Base-by-base conservation (phyloP, 1,284 basidiomycete genomes). In the Exobasidium cylindrosporum region DNA sequence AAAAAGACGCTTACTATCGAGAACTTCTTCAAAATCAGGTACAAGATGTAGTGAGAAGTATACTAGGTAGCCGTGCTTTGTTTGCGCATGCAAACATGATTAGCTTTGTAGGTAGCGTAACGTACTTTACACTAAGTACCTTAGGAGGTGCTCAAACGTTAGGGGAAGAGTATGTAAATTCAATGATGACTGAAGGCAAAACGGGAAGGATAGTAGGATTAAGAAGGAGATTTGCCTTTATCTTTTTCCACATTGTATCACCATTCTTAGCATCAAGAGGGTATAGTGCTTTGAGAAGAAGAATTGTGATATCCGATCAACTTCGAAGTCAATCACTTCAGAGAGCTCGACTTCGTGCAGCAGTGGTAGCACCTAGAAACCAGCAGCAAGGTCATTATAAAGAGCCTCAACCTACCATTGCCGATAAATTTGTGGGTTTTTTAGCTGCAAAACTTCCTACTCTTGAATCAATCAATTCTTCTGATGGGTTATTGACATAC, bases 101-200 rank as follows among this genome's bases (percentile, higher is more conserved):
- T 55, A 66, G 70, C 2, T 69, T 78, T 2, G 68, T 74, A 1
- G 78, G 73, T n/a, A 64, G 67, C 17, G 55, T 81, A 1, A 73
- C 74, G 0, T 81, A 81, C 70, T 79, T 80, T 64, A 69, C 69
- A 4, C 58, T 81, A 21, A 80, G 78, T 0, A 81, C 80, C 0
- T 61, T 28, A 1, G 47, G 67, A 66, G 81, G 81, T 2, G 74
- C 79, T 1, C 81, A 82, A 67, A 82, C 81, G 21, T 67, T 82
- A 4, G 81, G 81, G 0, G 81, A 82, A 58, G 81, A 82, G 65
- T 82, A 82, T 60, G 80, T 80, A 54, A 80, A 81, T 58, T 72
- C 77, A 26, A 68, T 81, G 45, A 79, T 81, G 61, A 69, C 74
- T 35, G 65, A 72, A 26, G 54, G 60, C 4, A 57, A 59, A 4